Evolutionary conservation across 106 monocot species (phyloP).

Genomic region (Alisma plantagoaquatica): DNA sequence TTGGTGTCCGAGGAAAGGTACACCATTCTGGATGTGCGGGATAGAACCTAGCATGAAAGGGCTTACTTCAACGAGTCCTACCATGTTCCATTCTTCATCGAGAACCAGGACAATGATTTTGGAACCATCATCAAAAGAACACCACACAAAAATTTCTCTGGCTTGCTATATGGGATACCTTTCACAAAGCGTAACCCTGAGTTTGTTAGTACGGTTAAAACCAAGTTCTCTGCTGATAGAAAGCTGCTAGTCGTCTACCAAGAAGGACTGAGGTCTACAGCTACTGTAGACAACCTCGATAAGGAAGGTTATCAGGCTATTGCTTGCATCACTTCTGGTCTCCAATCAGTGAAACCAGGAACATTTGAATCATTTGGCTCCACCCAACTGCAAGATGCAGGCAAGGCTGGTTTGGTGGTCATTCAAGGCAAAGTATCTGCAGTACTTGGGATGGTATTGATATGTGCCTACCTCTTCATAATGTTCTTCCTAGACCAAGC

Average conservation of each 20-base stretch:
- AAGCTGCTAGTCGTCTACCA: conserved; percentile 85
- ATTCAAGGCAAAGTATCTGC: too few species aligned
- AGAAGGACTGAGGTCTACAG: conserved; percentile 90
- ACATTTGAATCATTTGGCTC: too few species aligned
- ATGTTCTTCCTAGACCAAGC: too few species aligned
- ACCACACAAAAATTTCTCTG: conserved; percentile 84
- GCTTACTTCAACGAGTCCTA: conserved; percentile 51
- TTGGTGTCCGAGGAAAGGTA: conserved; percentile 80
- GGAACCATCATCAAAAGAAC: conserved; percentile 75
- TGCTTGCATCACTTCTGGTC: too few species aligned
- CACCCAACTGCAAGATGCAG: too few species aligned
- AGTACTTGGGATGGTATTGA: too few species aligned
- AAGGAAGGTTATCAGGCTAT: too few species aligned
- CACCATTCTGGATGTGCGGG: conserved; percentile 63
- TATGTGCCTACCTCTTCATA: too few species aligned
- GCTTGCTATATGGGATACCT: conserved; percentile 74
- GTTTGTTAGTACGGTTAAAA: conserved; percentile 55
- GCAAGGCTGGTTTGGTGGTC: too few species aligned
- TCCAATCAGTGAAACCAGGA: too few species aligned
- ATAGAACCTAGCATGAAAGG: conserved; percentile 59
- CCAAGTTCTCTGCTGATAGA: conserved; percentile 50
- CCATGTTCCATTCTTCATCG: conserved; percentile 75
- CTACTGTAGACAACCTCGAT: too few species aligned
- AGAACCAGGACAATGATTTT: conserved; percentile 77
- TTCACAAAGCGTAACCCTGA: conserved; percentile 84